Evolutionary conservation across 2,329 filamentous ascomycete species (phyloP).

Genomic region (Cladosporium sp.): DNA sequence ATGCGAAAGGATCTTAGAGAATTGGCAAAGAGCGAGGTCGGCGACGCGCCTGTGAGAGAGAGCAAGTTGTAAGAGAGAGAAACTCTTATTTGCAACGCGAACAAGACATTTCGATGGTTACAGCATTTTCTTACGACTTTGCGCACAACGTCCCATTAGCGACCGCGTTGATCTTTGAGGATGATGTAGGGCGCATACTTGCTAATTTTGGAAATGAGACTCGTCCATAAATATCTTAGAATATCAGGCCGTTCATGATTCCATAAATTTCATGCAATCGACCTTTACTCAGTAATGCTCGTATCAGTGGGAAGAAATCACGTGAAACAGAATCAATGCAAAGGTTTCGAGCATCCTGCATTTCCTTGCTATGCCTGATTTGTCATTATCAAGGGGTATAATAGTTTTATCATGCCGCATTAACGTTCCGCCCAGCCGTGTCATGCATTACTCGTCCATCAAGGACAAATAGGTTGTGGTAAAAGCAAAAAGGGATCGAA

Average conservation of each 20-base stretch:
- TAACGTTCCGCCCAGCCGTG: not conserved
- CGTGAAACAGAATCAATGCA: not conserved
- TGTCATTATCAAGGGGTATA: not conserved
- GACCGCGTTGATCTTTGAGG: not conserved
- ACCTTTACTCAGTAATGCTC: too few species aligned
- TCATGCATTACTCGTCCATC: not conserved
- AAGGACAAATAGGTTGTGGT: not conserved
- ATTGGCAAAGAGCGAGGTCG: slow-evolving; percentile 55
- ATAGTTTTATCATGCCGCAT: not conserved
- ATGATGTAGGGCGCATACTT: too few species aligned
- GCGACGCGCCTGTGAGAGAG: slow-evolving; percentile 26
- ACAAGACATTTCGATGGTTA: not conserved
- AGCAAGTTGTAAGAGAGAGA: slow-evolving; percentile 27
- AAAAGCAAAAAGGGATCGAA: not conserved
- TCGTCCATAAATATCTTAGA: too few species aligned
- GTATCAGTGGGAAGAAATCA: not conserved
- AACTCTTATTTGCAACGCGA: not conserved
- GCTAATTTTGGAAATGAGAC: too few species aligned
- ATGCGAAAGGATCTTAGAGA: slow-evolving; percentile 61
- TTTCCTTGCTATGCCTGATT: not conserved
- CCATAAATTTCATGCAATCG: too few species aligned
- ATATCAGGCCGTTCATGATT: too few species aligned
- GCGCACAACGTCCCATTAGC: not conserved
- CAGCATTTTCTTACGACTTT: not conserved
- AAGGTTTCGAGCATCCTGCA: not conserved